A percentile compares a stretch with the other conserved stretches of the same genome.
phyloP scores from a whole-genome alignment of 2,329 filamentous ascomycete genomes.

The Fusarium sublunatum region DNA sequence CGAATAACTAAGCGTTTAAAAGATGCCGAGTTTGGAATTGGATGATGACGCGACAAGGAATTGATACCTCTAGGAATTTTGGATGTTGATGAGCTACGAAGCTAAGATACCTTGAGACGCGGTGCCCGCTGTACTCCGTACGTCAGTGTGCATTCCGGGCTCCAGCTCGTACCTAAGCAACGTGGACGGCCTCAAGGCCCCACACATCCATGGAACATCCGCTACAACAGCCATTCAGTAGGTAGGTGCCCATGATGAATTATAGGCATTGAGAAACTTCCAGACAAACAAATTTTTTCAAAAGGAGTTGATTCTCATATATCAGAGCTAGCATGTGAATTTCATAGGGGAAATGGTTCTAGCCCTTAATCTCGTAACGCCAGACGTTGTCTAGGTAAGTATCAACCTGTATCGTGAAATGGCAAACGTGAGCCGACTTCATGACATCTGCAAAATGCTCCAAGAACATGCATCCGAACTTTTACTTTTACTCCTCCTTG shows the following conservation, averaged over 20 bases:
- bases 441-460: constrained; percentile 1
- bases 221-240: too few relatives aligned
- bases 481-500: constrained; percentile 62
- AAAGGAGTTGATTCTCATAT: neutral
- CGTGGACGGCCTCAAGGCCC: constrained; percentile 4
- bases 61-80: constrained; percentile 8
- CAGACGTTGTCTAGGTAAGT: constrained; percentile 12
- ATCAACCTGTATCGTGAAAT: constrained; percentile 26
- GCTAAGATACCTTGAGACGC: constrained; percentile 28
- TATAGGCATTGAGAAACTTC: too few relatives aligned
- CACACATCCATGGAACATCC: neutral
- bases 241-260: too few relatives aligned
- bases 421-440: constrained; percentile 11
- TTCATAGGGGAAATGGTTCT: neutral
- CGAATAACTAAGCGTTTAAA: neutral
- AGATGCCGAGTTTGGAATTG: neutral
- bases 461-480: neutral
- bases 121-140: constrained; percentile 15
- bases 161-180: constrained; percentile 3
- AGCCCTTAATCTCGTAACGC: constrained; percentile 11
- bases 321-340: neutral
- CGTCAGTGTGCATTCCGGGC: constrained; percentile 40
- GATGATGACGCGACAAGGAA: constrained; percentile 6
- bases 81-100: constrained; percentile 19
- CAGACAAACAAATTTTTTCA: neutral